Evolutionary conservation across 2,329 filamentous ascomycete genomes (phyloP).

Genomic region (Ustulina deusta): DNA sequence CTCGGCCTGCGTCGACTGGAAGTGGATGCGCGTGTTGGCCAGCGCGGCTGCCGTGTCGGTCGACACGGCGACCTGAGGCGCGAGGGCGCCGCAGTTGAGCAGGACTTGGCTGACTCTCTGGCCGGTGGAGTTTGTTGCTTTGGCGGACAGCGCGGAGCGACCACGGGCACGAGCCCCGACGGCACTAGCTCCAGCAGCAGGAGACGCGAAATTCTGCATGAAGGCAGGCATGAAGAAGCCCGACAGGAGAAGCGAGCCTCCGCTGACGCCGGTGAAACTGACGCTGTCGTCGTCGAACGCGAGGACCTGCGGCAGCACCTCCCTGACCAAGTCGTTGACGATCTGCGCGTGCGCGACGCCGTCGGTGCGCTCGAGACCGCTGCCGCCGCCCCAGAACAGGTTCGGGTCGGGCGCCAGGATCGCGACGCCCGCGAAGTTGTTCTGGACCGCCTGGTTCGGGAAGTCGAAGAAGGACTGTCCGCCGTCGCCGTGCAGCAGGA

Average conservation of each 20-base stretch:
- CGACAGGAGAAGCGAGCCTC: slow-evolving; percentile 64
- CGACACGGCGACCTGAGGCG: slow-evolving; percentile 64
- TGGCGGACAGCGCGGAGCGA: neutral
- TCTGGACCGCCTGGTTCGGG: slow-evolving; percentile 65
- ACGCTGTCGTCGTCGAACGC: slow-evolving; percentile 65
- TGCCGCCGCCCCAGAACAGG: slow-evolving; percentile 69
- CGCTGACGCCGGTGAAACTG: slow-evolving; percentile 69
- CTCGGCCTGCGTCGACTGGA: slow-evolving; percentile 66
- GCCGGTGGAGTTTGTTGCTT: slow-evolving; percentile 2
- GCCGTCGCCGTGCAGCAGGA: slow-evolving; percentile 70
- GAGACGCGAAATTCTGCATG: slow-evolving; percentile 59
- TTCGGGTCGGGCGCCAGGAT: slow-evolving; percentile 66
- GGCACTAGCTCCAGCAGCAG: neutral
- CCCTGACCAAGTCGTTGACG: slow-evolving; percentile 64
- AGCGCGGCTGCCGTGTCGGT: slow-evolving; percentile 56
- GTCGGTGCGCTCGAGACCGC: slow-evolving; percentile 64
- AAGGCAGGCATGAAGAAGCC: slow-evolving; percentile 70
- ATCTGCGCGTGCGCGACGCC: slow-evolving; percentile 68
- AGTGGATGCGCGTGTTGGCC: slow-evolving; percentile 64
- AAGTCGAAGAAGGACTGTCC: slow-evolving; percentile 70
- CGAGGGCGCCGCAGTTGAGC: slow-evolving; percentile 67
- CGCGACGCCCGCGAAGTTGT: slow-evolving; percentile 64
- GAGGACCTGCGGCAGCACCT: slow-evolving; percentile 63
- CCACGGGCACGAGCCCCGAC: neutral
- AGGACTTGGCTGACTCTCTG: slow-evolving; percentile 57